Evolutionary conservation across 176 grass and related monocot species (phyloP), one percentile per base, ranked within the genome.

Genomic region (Panicum miliaceum): DNA sequence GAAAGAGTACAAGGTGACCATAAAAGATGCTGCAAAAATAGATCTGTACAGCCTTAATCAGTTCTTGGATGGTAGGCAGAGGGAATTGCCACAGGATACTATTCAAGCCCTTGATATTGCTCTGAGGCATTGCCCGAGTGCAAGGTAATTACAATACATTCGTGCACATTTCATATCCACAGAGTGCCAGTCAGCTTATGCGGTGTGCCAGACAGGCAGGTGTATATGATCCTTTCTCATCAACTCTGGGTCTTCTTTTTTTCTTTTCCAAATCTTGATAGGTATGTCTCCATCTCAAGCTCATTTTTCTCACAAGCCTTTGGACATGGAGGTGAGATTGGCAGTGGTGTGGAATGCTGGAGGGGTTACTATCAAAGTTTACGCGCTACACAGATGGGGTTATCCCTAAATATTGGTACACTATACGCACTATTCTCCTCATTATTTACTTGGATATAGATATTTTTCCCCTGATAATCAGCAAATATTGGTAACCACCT

Each of bases 281-380:
- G 92, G n/a, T 92, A 97, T 35, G 38, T 78, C 14, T 71, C 84
- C 50, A 59, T 91, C 57, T 88, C 83, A 64, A 88, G 93, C 27
- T 98, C 96, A 11, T 95, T 98, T 84, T 98, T 92, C 82, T 95
- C 93, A 37, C 54, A 72, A 25, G 26, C 12, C 20, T 94, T 97
- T 71, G 73, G 75, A 43, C 40, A 71, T 52, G 59, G 74, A 4
- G 58, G 68, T 20, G 20, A 73, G 0, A 81, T 98, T 63, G 93
- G 85, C 36, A 79, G 51, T 0, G 93, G 93, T 41, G 66, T 90
- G 4, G 91, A 98, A 75, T 93, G 84, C 86, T 93, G 93, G 96
- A 89, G 87, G 43, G 96, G 93, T 0, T 98, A 84, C 75, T 98
- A 93, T 45, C 96, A 98, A 48, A 98, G 92, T 59, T 52, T 98